Evolutionary conservation across 805 yeast genomes (phyloP), one percentile per base, ranked within the genome.

Genomic region (Wickerhamiella cacticola): DNA sequence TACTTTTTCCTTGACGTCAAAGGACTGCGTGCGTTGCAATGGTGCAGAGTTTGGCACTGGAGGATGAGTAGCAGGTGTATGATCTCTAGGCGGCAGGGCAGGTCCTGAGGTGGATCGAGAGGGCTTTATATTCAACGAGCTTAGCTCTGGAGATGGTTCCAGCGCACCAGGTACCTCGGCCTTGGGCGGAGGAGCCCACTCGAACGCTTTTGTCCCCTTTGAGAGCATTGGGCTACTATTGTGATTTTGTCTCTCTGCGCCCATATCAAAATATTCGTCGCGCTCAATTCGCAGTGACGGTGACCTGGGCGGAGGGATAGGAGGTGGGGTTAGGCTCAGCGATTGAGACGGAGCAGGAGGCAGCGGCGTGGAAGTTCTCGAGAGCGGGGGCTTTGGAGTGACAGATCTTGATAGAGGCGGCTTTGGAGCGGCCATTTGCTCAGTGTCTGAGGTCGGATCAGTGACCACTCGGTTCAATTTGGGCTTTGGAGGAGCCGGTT

Each of bases 351-450:
- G 41, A n/a, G 25, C n/a, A 15, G 41, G 41, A 7, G 42, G 42
- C 21, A 39, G 15, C 5, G 42, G 42, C 4, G 29, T 16, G 29
- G 21, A 2, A 13, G 26, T 39, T 9, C 42, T 16, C 5, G 42
- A 23, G 8, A 43, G 10, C 23, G n/a, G 21, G 5, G 38, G 46
- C 31, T 16, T n/a, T 8, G 46, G 46, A 6, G 46, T 23, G 6
- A 31, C 24, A 4, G 46, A 29, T 15, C 46, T 16, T 10, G 46
- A 43, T n/a, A 33, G 16, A 8, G 46, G 46, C 15, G 46, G 46
- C 12, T 35, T 9, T 4, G 45, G 45, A n/a, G 16, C 16, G n/a
- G 19, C 9, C 19, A 5, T 31, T 4, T 18, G 10, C 36, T 31
- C 36, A 7, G 36, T 5, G 36, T 6, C 18, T 5, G 5, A 3